A percentile compares a stretch with the other conserved stretches of the same genome.
phyloP scores from a whole-genome alignment of 2,329 filamentous ascomycete genomes.

The Colletotrichum neosansevieriae region DNA sequence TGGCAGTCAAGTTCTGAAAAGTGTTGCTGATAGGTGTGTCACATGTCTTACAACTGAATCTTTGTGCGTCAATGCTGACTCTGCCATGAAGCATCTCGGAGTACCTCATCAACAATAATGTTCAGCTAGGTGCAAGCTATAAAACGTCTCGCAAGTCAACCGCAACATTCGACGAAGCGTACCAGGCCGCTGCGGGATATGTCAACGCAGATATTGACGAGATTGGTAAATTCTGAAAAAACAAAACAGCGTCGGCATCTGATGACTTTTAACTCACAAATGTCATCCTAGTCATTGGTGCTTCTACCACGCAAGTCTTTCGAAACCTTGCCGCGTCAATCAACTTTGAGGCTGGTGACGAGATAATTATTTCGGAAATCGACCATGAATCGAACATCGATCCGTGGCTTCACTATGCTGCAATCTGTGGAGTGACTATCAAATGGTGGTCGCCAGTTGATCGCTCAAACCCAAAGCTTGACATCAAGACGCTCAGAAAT shows the following conservation, averaged over 20 bases:
- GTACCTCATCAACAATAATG: slow-evolving; percentile 77
- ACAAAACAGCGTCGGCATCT: not conserved
- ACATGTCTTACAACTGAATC: not conserved
- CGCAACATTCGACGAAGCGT: slow-evolving; percentile 69
- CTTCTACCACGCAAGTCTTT: slow-evolving; percentile 81
- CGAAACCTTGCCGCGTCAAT: slow-evolving; percentile 75
- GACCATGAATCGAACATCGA: slow-evolving; percentile 85
- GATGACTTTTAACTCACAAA: too few relatives aligned
- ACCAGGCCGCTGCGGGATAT: slow-evolving; percentile 74
- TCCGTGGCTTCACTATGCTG: slow-evolving; percentile 77
- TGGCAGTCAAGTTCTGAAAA: slow-evolving; percentile 76
- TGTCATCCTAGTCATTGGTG: slow-evolving; percentile 65
- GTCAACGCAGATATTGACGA: slow-evolving; percentile 76
- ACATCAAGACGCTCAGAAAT: not conserved
- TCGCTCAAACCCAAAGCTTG: slow-evolving; percentile 64
- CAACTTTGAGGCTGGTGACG: slow-evolving; percentile 66
- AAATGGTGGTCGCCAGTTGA: slow-evolving; percentile 77
- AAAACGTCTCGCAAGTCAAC: slow-evolving; percentile 68
- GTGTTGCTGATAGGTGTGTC: slow-evolving; percentile 55
- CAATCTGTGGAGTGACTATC: slow-evolving; percentile 68
- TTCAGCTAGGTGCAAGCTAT: slow-evolving; percentile 81
- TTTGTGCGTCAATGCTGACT: slow-evolving; percentile 51
- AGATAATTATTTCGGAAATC: slow-evolving; percentile 76
- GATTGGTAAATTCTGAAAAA: slow-evolving; percentile 52
- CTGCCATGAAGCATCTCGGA: slow-evolving; percentile 63